phyloP scores from a whole-genome alignment of 2,329 filamentous ascomycete genomes.

The Paracorniculantispora psalliotae region DNA sequence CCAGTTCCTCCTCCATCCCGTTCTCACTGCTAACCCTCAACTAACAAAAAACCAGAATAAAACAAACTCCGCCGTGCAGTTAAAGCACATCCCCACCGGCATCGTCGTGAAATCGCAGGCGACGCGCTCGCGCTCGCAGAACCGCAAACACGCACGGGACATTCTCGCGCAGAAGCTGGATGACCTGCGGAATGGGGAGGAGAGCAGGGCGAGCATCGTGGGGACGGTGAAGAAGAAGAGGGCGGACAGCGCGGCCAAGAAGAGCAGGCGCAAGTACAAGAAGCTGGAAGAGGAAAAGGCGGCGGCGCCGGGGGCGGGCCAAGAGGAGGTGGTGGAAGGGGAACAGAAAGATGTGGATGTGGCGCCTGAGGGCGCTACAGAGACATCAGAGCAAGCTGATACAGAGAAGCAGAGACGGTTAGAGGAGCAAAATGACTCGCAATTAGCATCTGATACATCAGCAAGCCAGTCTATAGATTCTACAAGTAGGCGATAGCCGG shows the following conservation, averaged over 20 bases:
- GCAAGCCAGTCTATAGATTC: neutral
- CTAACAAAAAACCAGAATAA: slow-evolving; percentile 62
- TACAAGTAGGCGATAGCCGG: neutral
- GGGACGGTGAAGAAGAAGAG: slow-evolving; percentile 59
- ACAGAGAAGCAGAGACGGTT: neutral
- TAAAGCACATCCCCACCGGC: slow-evolving; percentile 85
- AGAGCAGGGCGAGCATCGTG: slow-evolving; percentile 62
- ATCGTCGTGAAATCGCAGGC: slow-evolving; percentile 92
- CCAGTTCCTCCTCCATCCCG: neutral
- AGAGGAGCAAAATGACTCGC: neutral
- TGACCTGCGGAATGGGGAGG: slow-evolving; percentile 63
- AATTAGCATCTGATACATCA: neutral
- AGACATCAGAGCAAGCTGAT: neutral
- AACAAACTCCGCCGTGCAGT: slow-evolving; percentile 89
- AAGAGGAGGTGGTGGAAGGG: neutral
- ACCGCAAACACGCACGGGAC: slow-evolving; percentile 76
- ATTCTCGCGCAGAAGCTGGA: slow-evolving; percentile 74
- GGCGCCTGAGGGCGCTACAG: too few relatives aligned
- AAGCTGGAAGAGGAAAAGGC: slow-evolving; percentile 49
- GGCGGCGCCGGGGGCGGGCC: slow-evolving; percentile 10
- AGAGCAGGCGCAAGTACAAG: slow-evolving; percentile 74
- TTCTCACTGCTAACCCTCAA: neutral
- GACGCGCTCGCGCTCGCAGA: slow-evolving; percentile 80
- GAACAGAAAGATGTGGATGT: neutral
- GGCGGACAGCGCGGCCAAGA: slow-evolving; percentile 74